Conservation (phyloP, 2,329 filamentous ascomycete genomes). For the Cordyceps militaris region DNA sequence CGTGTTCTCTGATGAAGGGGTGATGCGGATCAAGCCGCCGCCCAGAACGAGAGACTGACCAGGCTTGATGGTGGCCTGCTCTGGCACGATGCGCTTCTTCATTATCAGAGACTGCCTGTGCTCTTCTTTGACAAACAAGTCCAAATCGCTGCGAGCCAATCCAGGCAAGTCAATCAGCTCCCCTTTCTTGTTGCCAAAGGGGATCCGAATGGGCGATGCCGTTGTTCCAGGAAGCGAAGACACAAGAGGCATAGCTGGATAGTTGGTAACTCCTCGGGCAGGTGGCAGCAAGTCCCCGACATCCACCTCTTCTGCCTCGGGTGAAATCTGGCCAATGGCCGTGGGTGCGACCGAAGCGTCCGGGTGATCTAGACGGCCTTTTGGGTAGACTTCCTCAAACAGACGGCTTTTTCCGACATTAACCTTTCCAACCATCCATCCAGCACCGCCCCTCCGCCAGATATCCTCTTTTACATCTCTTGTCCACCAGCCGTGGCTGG, state of each 20-base stretch:
- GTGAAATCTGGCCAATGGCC: background rate
- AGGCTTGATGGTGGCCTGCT: slow-evolving; percentile 65
- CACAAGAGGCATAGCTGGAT: slow-evolving; percentile 77
- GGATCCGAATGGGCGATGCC: slow-evolving; percentile 86
- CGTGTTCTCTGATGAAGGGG: slow-evolving; percentile 54
- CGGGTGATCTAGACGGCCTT: slow-evolving; percentile 36
- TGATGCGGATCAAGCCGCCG: slow-evolving; percentile 75
- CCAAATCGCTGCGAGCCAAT: slow-evolving; percentile 65
- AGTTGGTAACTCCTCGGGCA: slow-evolving; percentile 62
- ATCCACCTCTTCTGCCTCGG: slow-evolving; percentile 25
- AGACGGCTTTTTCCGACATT: slow-evolving; percentile 96
- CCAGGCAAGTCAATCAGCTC: slow-evolving; percentile 93
- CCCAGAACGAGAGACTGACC: slow-evolving; percentile 77
- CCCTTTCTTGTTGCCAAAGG: slow-evolving; percentile 77
- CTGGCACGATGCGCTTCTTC: slow-evolving; percentile 65
- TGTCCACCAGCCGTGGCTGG: slow-evolving; percentile 87
- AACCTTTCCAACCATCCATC: slow-evolving; percentile 96
- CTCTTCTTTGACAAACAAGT: slow-evolving; percentile 60
- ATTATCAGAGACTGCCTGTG: slow-evolving; percentile 67
- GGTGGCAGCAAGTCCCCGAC: slow-evolving; percentile 64
- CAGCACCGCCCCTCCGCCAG: slow-evolving; percentile 72
- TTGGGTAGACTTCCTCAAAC: slow-evolving; percentile 82
- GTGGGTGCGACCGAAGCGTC: background rate
- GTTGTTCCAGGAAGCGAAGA: slow-evolving; percentile 88
- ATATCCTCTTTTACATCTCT: slow-evolving; percentile 79